Conservation (phyloP, 176 grass and related monocot genomes). For the Oryza meyeriana region DNA sequence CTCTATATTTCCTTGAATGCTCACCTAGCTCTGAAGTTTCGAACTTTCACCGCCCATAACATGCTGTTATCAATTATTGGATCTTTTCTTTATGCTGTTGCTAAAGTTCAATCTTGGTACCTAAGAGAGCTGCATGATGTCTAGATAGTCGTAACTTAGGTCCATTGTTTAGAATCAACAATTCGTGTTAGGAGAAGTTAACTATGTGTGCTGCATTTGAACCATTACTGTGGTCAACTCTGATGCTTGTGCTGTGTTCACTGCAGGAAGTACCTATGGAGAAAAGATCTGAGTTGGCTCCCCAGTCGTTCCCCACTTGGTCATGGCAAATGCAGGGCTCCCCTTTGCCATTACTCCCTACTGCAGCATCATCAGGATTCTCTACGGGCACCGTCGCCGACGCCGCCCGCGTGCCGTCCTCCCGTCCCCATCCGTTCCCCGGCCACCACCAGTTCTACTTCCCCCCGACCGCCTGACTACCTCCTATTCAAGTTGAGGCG, state of each 20-base stretch:
- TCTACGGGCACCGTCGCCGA: conserved; percentile 24
- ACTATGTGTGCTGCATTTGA: neutral
- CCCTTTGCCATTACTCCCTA: conserved; percentile 39
- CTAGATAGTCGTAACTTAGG: neutral
- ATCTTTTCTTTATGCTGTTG: neutral
- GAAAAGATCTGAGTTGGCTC: conserved; percentile 34
- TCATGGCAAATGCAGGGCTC: conserved; percentile 63
- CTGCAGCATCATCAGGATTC: conserved; percentile 99
- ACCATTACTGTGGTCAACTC: neutral
- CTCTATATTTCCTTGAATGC: conserved; percentile 19
- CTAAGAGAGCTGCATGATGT: neutral
- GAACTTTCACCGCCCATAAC: neutral
- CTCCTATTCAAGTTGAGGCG: neutral
- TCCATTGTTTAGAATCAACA: neutral
- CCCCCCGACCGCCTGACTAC: conserved; percentile 16
- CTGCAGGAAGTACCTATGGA: conserved; percentile 54
- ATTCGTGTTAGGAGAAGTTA: neutral
- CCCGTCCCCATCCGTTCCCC: neutral
- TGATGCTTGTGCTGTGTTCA: neutral
- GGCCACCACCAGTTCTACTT: conserved; percentile 8
- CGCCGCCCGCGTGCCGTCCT: neutral
- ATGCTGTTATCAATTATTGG: neutral
- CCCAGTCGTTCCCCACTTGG: conserved; percentile 31
- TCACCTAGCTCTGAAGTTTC: conserved; percentile 6
- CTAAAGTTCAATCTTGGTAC: neutral